phyloP scores from a whole-genome alignment of 345 rosid genomes.

The Salix koriyanagi region DNA sequence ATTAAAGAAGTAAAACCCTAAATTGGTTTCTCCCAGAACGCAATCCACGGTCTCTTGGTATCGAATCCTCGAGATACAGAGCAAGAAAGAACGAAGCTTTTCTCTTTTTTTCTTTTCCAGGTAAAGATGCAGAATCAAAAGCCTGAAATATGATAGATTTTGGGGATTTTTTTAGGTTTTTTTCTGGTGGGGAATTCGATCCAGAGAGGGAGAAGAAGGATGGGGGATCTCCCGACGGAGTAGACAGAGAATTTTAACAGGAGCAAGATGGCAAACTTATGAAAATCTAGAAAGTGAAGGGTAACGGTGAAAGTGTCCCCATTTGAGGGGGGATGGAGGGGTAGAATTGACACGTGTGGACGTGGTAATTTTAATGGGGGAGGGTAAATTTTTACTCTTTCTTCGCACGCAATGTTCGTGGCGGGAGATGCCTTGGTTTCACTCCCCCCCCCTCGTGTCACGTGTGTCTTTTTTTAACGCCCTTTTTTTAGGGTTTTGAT shows the following conservation, averaged over 20 bases:
- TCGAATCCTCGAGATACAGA: constrained; percentile 5
- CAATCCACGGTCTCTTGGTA: constrained; percentile 16
- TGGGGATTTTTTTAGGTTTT: neutral
- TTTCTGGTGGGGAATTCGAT: constrained; percentile 15
- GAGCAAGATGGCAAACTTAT: neutral
- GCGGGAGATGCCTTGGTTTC: neutral
- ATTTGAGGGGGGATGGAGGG: neutral
- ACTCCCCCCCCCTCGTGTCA: neutral
- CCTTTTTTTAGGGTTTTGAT: too few relatives aligned
- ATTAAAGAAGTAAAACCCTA: constrained; percentile 4
- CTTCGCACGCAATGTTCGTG: neutral
- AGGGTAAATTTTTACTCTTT: neutral
- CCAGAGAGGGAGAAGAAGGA: neutral
- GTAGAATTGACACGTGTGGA: neutral
- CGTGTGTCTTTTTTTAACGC: too few relatives aligned
- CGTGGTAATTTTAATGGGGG: neutral
- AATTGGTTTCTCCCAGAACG: neutral
- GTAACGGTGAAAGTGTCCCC: constrained; percentile 11
- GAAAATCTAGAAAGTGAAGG: neutral
- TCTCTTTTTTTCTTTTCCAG: neutral
- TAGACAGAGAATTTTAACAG: neutral
- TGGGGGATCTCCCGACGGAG: constrained; percentile 11
- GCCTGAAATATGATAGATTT: neutral
- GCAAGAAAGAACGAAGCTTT: neutral
- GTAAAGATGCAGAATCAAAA: neutral